Evolutionary conservation across 495 filamentous ascomycete genomes (phyloP).

Genomic region (Aspergillus bridgeri): DNA sequence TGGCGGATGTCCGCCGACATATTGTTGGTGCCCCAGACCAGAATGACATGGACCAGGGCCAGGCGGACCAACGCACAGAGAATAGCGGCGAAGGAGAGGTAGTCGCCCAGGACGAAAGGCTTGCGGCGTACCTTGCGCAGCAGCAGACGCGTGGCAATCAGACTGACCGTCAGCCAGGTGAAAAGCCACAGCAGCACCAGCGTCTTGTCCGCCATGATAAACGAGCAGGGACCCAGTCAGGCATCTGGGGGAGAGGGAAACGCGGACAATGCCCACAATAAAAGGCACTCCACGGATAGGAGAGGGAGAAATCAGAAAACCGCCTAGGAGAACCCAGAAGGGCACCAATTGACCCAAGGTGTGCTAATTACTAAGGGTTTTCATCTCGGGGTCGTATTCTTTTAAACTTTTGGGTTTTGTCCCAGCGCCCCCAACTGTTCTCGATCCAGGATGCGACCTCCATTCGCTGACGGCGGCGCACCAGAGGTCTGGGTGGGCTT

Average conservation of each 20-base stretch:
- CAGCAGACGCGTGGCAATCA: slow-evolving; percentile 24
- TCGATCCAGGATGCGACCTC: not conserved
- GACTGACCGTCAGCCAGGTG: slow-evolving; percentile 20
- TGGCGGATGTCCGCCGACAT: slow-evolving; percentile 17
- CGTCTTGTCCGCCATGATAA: slow-evolving; percentile 14
- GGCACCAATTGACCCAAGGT: not conserved
- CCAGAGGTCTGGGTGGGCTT: not conserved
- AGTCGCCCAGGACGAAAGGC: slow-evolving; percentile 25
- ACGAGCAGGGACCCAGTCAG: not conserved
- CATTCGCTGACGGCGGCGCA: not conserved
- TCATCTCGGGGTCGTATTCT: not conserved
- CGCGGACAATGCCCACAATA: not conserved
- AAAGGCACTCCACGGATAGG: not conserved
- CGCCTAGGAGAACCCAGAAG: not conserved
- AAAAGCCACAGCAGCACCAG: slow-evolving; percentile 30
- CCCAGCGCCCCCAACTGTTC: not conserved
- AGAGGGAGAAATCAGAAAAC: not conserved
- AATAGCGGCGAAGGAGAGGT: slow-evolving; percentile 25
- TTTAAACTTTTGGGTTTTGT: not conserved
- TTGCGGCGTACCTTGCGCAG: slow-evolving; percentile 22
- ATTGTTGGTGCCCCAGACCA: slow-evolving; percentile 37
- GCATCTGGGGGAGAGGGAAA: not conserved
- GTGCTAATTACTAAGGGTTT: not conserved
- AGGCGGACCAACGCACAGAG: slow-evolving; percentile 22
- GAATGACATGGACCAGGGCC: slow-evolving; percentile 30